Evolutionary conservation across 768 basidiomycete genomes (phyloP), one percentile per base, ranked within the genome.

Genomic region (Auricularia sp.): DNA sequence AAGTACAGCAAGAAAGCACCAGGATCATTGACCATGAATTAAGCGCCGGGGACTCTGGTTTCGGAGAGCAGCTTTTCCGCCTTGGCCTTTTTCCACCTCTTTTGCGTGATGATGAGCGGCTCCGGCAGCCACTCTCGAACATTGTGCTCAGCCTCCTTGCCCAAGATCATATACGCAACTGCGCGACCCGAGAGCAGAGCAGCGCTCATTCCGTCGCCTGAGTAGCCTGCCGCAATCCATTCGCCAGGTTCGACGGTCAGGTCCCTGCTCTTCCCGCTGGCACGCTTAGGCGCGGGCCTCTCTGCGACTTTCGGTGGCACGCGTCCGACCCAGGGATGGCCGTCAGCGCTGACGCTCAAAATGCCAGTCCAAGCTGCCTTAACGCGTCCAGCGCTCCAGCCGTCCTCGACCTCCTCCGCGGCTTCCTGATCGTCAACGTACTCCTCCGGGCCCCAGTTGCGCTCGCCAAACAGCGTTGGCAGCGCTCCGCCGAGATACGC

Each of bases 121-220:
- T 77, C 75, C 2, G 87, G 87, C 66, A 88, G 78, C 79, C 80
- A 84, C 24, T 73, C 76, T 33, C 21, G 63, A 18, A 78, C 67
- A 36, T 71, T 68, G 5, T 70, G 72, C 59, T 73, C 73, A 58
- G 64, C 67, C 44, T 80, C 79, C 14, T 73, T 62, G 2, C 77
- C 81, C 3, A 85, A 73, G 3, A 90, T 75, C 86, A 87, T 87
- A 63, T 76, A 68, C 11, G 84, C 87, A 21, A 88, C 71, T 7
- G 83, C 85, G 64, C 80, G 78, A 3, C 83, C 82, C 64, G 84
- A 79, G 72, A 85, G 71, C 86, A 87, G 88, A 0, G 85, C 86
- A 67, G 87, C 82, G 3, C 82, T 82, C 88, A 89, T 88, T 1
- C 88, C 88, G 68, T 90, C 88, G 0, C 88, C 88, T 0, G 81